Percentiles rank a stretch among this genome's conserved stretches.
These are phyloP conservation scores for Pseudogymnoascus sp. DNA, from an alignment of 2,329 filamentous ascomycete species.

Conservation along the genomic window DNA sequence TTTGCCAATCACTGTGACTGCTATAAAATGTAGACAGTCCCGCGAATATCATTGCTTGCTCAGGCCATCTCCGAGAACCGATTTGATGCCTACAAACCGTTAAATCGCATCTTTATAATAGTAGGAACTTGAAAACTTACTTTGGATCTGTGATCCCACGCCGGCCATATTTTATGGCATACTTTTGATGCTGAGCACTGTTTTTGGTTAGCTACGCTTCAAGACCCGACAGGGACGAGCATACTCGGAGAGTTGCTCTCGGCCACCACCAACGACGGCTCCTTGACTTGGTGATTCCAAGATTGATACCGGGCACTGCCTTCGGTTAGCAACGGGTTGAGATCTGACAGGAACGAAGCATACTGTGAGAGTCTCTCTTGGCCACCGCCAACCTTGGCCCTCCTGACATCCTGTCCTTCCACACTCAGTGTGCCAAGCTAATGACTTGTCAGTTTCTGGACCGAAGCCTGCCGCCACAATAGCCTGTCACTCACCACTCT, in stretches of 20 bases:
- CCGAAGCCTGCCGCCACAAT: not conserved
- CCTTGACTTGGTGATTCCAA: not conserved
- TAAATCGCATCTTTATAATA: not conserved
- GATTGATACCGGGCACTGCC: not conserved
- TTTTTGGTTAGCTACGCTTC: not conserved
- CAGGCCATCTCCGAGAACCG: conserved; percentile 1
- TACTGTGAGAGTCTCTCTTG: not conserved
- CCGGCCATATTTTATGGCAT: not conserved
- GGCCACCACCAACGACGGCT: not conserved
- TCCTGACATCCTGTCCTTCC: not conserved
- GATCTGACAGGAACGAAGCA: not conserved
- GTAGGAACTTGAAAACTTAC: not conserved
- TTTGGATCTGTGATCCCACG: not conserved
- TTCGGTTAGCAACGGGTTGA: not conserved
- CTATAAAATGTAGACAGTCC: not conserved
- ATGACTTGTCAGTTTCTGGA: not conserved
- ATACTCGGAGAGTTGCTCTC: not conserved
- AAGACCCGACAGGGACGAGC: not conserved
- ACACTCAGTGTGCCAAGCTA: conserved; percentile 3
- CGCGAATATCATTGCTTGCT: conserved; percentile 3
- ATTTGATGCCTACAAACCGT: not conserved
- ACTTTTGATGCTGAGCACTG: conserved; percentile 2
- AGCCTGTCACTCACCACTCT: not conserved
- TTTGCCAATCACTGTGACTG: conserved; percentile 5
- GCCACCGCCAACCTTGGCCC: conserved; percentile 1